A percentile compares a stretch with the other conserved stretches of the same genome.
These are phyloP conservation scores for Fusarium secorum DNA, from an alignment of 2,329 filamentous ascomycete genomes.

Conservation along the genomic window DNA sequence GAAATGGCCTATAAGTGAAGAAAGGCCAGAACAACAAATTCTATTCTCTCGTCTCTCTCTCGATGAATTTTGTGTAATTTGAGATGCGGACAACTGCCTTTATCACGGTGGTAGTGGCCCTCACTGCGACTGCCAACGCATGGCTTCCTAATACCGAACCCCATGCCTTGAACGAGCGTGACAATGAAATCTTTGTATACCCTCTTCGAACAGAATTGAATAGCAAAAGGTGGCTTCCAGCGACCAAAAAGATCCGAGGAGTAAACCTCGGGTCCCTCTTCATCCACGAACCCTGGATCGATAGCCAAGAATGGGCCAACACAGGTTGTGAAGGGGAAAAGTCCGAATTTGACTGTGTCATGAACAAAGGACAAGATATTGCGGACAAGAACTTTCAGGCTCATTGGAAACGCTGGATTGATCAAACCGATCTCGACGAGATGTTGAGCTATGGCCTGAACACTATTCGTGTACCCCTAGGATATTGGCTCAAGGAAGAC, in stretches of 20 bases:
- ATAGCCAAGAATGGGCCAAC: constrained; percentile 52
- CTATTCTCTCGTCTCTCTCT: neutral
- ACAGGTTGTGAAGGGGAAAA: constrained; percentile 57
- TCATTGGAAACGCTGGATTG: constrained; percentile 62
- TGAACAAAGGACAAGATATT: constrained; percentile 54
- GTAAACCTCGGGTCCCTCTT: constrained; percentile 64
- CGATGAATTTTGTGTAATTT: neutral
- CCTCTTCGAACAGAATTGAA: neutral
- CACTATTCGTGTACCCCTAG: constrained; percentile 62
- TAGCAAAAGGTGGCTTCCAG: constrained; percentile 27
- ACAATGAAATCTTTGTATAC: constrained; percentile 9
- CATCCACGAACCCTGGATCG: constrained; percentile 64
- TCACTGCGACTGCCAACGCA: constrained; percentile 26
- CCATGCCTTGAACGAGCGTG: neutral
- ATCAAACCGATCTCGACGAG: constrained; percentile 55
- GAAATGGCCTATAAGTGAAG: neutral
- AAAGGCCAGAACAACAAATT: neutral
- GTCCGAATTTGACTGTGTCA: constrained; percentile 64
- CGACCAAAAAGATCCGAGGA: constrained; percentile 56
- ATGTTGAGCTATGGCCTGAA: constrained; percentile 61
- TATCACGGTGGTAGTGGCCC: constrained; percentile 14
- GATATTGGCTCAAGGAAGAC: constrained; percentile 63
- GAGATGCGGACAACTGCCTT: constrained; percentile 19
- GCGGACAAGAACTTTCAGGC: constrained; percentile 57
- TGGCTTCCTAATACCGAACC: constrained; percentile 27